Evolutionary conservation across 108 stramenopile species (phyloP), one percentile per base, ranked within the genome.

Genomic region (Cylindrotheca closterium): DNA sequence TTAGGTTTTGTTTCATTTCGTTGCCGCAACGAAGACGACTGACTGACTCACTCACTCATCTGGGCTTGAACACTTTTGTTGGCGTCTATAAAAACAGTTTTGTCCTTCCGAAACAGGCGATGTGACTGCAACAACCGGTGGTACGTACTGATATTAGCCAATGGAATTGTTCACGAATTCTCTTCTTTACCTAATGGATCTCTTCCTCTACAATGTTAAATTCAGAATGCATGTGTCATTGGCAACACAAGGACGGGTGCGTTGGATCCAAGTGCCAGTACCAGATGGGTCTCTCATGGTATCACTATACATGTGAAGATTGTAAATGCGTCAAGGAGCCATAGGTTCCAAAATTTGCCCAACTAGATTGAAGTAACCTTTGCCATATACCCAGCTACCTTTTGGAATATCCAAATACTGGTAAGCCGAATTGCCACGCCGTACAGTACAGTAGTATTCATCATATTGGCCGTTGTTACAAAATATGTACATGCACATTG

Each of bases 151-250:
- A 2, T 18, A 51, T 64, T 34, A n/a, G 24, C 31, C 24, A 24
- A 7, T 63, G 46, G 30, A 1, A 7, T 55, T 29, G 1, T 25
- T 17, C 54, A 31, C 33, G 26, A 47, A 45, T 47, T 21, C 18
- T 21, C 31, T 61, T 55, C n/a, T 21, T 26, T 21, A 47, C 21
- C 25, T 46, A 22, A 55, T 1, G 42, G 42, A 15, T n/a, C n/a
- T n/a, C n/a, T 10, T 10, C 25, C 28, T 45, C 46, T 57, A 29
- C 32, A 17, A 45, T 58, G 24, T 29, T 22, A n/a, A n/a, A n/a
- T n/a, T 45, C 68, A 82, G 91, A 92, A 67, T 92, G 91, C 85
- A 92, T 92, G 86, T 92, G 91, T 71, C 74, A 87, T 63, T 89
- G 87, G 87, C 86, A 92, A 68, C 80, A 85, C 61, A 82, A 81